These are phyloP conservation scores for Fusarium oligoseptatum DNA, from an alignment of 2,329 filamentous ascomycete genomes.

Conservation along the genomic window DNA sequence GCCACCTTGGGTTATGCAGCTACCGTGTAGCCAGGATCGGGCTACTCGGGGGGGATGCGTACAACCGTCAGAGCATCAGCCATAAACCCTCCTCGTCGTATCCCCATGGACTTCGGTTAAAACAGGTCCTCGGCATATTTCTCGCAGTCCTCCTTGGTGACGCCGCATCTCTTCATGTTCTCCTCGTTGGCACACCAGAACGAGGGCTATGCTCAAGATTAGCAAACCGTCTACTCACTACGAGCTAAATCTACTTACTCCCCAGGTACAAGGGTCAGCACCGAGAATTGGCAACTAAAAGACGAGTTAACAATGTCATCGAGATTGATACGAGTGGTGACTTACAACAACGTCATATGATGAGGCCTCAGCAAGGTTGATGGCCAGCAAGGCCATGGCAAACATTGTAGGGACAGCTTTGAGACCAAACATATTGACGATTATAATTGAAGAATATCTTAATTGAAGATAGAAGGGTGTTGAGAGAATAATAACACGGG, in stretches of 20 bases:
- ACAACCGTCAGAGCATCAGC: neutral
- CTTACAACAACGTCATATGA: neutral
- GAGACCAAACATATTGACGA: neutral
- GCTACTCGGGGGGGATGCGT: neutral
- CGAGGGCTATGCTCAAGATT: neutral
- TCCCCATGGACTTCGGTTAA: neutral
- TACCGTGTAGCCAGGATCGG: neutral
- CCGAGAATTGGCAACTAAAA: neutral
- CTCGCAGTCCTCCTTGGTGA: neutral
- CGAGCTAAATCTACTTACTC: neutral
- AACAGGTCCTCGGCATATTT: neutral
- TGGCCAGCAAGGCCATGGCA: neutral
- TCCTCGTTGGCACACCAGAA: neutral
- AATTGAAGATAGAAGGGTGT: neutral
- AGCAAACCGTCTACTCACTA: neutral
- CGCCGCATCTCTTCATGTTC: neutral
- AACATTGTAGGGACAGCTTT: neutral
- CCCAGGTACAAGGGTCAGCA: neutral
- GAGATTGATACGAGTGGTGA: neutral
- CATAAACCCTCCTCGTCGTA: neutral
- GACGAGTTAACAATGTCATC: neutral
- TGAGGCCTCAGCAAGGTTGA: neutral
- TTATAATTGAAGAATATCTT: neutral
- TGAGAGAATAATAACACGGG: neutral
- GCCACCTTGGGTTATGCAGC: neutral